These are phyloP conservation scores for Hypomontagnella submonticulosa DNA, from an alignment of 495 filamentous ascomycete genomes.

Conservation along the genomic window DNA sequence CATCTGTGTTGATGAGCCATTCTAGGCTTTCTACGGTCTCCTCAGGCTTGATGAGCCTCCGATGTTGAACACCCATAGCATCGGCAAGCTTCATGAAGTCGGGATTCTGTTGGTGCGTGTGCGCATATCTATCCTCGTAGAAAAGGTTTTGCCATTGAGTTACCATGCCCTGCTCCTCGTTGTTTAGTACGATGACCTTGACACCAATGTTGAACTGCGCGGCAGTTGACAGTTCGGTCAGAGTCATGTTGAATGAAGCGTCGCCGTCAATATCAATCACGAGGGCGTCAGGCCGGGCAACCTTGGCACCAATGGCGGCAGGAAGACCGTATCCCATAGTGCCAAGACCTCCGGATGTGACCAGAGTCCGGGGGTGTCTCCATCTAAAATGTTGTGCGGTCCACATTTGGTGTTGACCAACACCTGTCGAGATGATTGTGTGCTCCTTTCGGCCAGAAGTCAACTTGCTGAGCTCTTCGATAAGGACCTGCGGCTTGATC, in stretches of 20 bases:
- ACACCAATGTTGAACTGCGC: conserved; percentile 92
- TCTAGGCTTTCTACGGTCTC: conserved; percentile 81
- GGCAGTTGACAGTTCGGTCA: conserved; percentile 90
- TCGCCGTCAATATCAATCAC: conserved; percentile 97
- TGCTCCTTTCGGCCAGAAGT: conserved; percentile 77
- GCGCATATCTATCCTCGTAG: conserved; percentile 90
- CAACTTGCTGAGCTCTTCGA: conserved; percentile 81
- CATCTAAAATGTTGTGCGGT: conserved; percentile 93
- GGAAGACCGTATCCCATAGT: conserved; percentile 97
- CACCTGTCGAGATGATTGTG: conserved; percentile 89
- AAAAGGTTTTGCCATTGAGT: conserved; percentile 96
- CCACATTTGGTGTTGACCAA: conserved; percentile 99
- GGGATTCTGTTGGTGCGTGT: conserved; percentile 91
- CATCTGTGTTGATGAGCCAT: conserved; percentile 87
- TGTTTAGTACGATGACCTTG: conserved; percentile 93
- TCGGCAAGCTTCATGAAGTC: conserved; percentile 88
- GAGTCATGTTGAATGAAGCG: conserved; percentile 96
- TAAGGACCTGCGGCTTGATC: conserved; percentile 90
- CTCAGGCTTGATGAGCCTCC: conserved; percentile 71
- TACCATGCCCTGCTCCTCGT: conserved; percentile 97
- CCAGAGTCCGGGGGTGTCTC: conserved; percentile 85
- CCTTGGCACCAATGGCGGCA: conserved; percentile 92
- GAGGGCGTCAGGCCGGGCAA: conserved; percentile 83
- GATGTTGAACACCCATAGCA: conserved; percentile 80
- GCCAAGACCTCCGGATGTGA: conserved; percentile 90